Evolutionary conservation across 805 yeast species (phyloP).

Genomic region (Pichia pseudocactophila): DNA sequence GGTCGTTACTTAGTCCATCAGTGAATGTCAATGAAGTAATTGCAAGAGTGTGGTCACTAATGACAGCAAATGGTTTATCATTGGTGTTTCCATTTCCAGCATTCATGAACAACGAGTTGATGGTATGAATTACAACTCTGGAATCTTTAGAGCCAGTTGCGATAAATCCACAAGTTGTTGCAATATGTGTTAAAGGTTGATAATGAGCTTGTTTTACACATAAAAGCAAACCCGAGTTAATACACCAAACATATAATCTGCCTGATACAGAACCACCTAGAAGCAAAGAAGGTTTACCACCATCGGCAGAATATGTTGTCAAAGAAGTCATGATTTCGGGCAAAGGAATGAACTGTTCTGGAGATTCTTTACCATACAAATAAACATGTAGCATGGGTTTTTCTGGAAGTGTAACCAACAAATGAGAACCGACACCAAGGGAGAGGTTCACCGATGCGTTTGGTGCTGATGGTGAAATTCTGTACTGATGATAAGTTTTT

Average conservation of each 20-base stretch:
- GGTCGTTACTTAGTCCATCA: slow-evolving; percentile 48
- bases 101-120: slow-evolving; percentile 29
- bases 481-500: slow-evolving; percentile 39
- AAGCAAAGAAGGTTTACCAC: slow-evolving; percentile 39
- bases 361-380: slow-evolving; percentile 57
- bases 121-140: slow-evolving; percentile 53
- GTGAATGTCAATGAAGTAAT: slow-evolving; percentile 34
- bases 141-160: slow-evolving; percentile 79
- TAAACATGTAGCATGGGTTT: slow-evolving; percentile 74
- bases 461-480: slow-evolving; percentile 40
- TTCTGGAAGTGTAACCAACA: slow-evolving; percentile 56
- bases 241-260: slow-evolving; percentile 75
- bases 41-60: slow-evolving; percentile 51
- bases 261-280: slow-evolving; percentile 75
- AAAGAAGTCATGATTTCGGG: slow-evolving; percentile 70
- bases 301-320: slow-evolving; percentile 21
- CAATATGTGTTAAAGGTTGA: slow-evolving; percentile 57
- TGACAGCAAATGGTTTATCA: slow-evolving; percentile 47
- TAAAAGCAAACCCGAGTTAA: slow-evolving; percentile 64
- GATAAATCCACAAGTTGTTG: slow-evolving; percentile 56
- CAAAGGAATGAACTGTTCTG: slow-evolving; percentile 72
- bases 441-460: slow-evolving; percentile 43
- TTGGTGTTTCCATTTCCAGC: slow-evolving; percentile 19
- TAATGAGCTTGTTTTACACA: slow-evolving; percentile 77
- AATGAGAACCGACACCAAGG: slow-evolving; percentile 37